Evolutionary conservation across 768 basidiomycete species (phyloP).

Genomic region (Hygrophorus pudorinus): DNA sequence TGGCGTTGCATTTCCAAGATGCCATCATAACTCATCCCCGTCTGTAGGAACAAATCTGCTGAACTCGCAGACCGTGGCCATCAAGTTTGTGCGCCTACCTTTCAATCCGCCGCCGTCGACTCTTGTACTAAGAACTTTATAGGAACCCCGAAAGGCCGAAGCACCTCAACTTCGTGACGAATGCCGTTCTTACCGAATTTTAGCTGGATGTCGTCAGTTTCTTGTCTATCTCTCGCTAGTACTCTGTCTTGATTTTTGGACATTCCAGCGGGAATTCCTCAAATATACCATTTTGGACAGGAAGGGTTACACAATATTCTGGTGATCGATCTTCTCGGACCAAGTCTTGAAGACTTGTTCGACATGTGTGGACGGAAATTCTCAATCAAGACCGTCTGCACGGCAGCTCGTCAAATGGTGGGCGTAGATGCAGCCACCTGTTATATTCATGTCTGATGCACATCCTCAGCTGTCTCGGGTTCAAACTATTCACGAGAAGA

Average conservation of each 20-base stretch:
- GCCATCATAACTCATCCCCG: slow-evolving; percentile 5
- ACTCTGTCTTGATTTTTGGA: slow-evolving; percentile 12
- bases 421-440: slow-evolving; percentile 4
- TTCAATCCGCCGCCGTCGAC: slow-evolving; percentile 8
- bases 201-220: slow-evolving; percentile 79
- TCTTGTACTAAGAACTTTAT: slow-evolving; percentile 8
- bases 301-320: slow-evolving; percentile 98
- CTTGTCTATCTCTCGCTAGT: slow-evolving; percentile 4
- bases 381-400: slow-evolving; percentile 95
- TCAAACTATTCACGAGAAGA: slow-evolving; percentile 98
- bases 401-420: slow-evolving; percentile 96
- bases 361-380: slow-evolving; percentile 99
- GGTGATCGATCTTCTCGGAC: slow-evolving; percentile 95
- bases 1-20: slow-evolving; percentile 5
- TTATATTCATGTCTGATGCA: slow-evolving; percentile 6
- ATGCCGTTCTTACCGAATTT: slow-evolving; percentile 92
- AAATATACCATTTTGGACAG: slow-evolving; percentile 99
- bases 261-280: slow-evolving; percentile 81
- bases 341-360: slow-evolving; percentile 94
- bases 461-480: slow-evolving; percentile 73
- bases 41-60: slow-evolving; percentile 85
- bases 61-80: slow-evolving; percentile 97
- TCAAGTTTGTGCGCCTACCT: slow-evolving; percentile 87
- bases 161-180: slow-evolving; percentile 97
- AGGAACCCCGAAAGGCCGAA: slow-evolving; percentile 91